These are phyloP conservation scores for Heterococcus sp. DNA, from an alignment of 108 stramenopile genomes.

Conservation along the genomic window DNA sequence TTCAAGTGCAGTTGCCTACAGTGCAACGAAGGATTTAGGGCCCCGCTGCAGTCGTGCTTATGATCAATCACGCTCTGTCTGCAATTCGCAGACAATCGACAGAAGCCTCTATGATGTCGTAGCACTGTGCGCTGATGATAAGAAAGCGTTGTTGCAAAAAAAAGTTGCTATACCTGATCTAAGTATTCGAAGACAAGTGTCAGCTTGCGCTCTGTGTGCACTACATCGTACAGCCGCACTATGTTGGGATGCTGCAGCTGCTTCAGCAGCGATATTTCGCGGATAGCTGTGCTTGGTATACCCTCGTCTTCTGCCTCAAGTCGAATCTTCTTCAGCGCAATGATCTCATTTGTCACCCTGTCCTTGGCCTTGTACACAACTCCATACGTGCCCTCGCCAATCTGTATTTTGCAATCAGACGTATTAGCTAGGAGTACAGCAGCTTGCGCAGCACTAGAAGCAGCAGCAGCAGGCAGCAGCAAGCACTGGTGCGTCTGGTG, in stretches of 20 bases:
- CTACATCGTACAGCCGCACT: constrained; percentile 57
- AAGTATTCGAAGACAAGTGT: constrained; percentile 97
- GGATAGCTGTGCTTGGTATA: constrained; percentile 93
- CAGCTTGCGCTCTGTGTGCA: constrained; percentile 66
- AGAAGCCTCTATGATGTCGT: not conserved
- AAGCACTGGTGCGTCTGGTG: too few species aligned
- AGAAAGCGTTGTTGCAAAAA: constrained; percentile 92
- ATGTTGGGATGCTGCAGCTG: constrained; percentile 93
- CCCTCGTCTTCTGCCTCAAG: constrained; percentile 90
- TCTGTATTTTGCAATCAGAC: constrained; percentile 78
- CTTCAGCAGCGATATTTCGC: constrained; percentile 88
- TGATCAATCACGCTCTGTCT: too few species aligned
- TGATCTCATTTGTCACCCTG: constrained; percentile 55
- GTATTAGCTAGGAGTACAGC: too few species aligned
- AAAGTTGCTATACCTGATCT: too few species aligned
- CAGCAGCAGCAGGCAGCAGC: too few species aligned
- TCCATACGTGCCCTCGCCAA: constrained; percentile 98
- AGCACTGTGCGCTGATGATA: constrained; percentile 50
- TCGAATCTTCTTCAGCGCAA: constrained; percentile 60
- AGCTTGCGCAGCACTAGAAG: too few species aligned
- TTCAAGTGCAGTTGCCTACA: too few species aligned
- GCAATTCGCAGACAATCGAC: constrained; percentile 1
- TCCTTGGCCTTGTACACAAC: constrained; percentile 98
- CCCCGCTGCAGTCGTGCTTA: too few species aligned
- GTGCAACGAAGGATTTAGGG: too few species aligned